Percentiles rank a stretch among this genome's conserved stretches.
Conservation (phyloP, 495 filamentous ascomycete species). For the Penicillium simplicissimum region DNA sequence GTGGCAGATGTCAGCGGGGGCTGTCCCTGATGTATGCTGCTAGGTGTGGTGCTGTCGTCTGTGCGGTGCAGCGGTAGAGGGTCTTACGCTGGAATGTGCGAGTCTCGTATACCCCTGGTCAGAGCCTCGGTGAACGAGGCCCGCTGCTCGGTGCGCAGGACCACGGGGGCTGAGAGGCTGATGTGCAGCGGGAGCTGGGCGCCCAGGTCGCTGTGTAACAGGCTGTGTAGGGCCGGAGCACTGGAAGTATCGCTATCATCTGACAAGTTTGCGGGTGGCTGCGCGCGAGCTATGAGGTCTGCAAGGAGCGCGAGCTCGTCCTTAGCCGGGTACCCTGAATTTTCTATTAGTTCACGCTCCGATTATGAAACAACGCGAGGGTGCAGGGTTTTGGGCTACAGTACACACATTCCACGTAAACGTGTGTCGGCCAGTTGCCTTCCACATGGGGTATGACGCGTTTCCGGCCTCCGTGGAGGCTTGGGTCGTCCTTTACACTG, state of each 20-base stretch:
- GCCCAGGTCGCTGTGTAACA: slow-evolving; percentile 74
- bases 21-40: too few relatives aligned
- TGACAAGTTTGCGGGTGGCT: slow-evolving; percentile 15
- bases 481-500: slow-evolving; percentile 77
- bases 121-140: slow-evolving; percentile 57
- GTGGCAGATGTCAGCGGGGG: slow-evolving; percentile 4
- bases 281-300: slow-evolving; percentile 49
- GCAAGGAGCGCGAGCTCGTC: slow-evolving; percentile 55
- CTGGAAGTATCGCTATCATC: background rate
- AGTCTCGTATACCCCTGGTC: slow-evolving; percentile 35
- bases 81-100: slow-evolving; percentile 48
- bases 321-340: slow-evolving; percentile 67
- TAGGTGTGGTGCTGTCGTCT: too few relatives aligned
- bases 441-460: slow-evolving; percentile 79
- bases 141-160: slow-evolving; percentile 64
- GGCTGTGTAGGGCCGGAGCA: slow-evolving; percentile 46
- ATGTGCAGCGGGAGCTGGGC: slow-evolving; percentile 84
- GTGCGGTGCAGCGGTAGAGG: too few relatives aligned
- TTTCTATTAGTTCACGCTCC: background rate
- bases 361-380: slow-evolving; percentile 1
- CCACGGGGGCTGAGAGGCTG: slow-evolving; percentile 76
- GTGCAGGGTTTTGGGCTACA: slow-evolving; percentile 26
- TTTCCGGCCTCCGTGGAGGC: slow-evolving; percentile 80
- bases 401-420: slow-evolving; percentile 87
- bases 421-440: slow-evolving; percentile 89